Evolutionary conservation across 1,284 basidiomycete species (phyloP), one percentile per base, ranked within the genome.

Genomic region (Moesziomyces sp.): DNA sequence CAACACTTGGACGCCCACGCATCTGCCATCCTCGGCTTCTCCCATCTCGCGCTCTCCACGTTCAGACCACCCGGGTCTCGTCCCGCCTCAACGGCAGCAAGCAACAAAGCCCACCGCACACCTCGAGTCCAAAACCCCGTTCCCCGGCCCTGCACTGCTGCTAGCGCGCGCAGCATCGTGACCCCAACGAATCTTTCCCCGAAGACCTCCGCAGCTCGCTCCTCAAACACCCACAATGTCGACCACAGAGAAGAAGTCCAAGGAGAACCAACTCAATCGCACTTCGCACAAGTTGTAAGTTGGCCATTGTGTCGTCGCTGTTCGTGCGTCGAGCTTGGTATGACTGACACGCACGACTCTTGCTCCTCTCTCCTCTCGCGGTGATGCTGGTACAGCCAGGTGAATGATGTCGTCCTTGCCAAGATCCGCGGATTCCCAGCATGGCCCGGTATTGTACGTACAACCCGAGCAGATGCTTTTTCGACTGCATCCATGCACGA

Each of bases 361-460:
- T 28, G 26, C 42, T 40, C 7, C 14, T 35, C 33, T 40, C 40
- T n/a, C 44, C 21, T 18, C 21, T 18, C 21, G 3, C 49, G 5
- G 6, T 38, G 18, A 26, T 44, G 21, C 8, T 5, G 18, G 18
- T 2, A 59, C 63, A 77, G 75, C 61, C 59, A 75, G 24, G 55
- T 59, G 58, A 88, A 91, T 82, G 94, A 97, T 84, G 88, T 94
- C 78, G 94, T 98, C 35, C 89, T 97, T 64, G 93, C 90, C 43
- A 94, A 97, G 87, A 87, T 99, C 82, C 92, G 92, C 86, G 95
- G 96, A 16, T 98, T 88, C 86, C 93, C 96, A 14, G 88, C 92
- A 30, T 98, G 95, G 95, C 93, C 93, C 63, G 92, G 89, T 81
- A 91, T 91, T 86, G 93, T 93, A 80, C 83, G 91, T 86, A 21